Conservation (phyloP, 441 rosid genomes). For the Kokia cookei region DNA sequence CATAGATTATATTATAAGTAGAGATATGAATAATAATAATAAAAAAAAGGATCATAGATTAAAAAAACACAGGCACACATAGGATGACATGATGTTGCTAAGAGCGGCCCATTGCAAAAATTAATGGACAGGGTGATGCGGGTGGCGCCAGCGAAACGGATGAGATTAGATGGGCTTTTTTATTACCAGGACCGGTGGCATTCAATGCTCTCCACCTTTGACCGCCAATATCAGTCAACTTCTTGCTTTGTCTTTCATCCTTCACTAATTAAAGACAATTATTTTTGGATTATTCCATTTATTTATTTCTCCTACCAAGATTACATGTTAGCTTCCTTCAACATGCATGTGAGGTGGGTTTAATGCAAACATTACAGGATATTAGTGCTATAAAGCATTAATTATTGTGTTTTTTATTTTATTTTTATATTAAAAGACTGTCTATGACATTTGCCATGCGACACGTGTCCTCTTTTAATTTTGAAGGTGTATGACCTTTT, state of each 20-base stretch:
- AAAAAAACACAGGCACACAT: too few species aligned
- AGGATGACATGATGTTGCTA: conserved; percentile 2
- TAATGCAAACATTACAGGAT: background rate
- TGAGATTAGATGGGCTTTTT: background rate
- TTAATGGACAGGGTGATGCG: background rate
- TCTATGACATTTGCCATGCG: too few species aligned
- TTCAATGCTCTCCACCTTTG: background rate
- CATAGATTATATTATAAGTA: too few species aligned
- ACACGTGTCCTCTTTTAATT: too few species aligned
- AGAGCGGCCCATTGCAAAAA: background rate
- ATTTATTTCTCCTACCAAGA: background rate
- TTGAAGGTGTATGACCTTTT: too few species aligned
- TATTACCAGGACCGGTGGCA: background rate
- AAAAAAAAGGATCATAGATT: background rate
- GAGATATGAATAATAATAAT: background rate
- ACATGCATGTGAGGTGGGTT: background rate
- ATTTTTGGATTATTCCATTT: background rate
- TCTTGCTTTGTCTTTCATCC: background rate
- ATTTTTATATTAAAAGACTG: too few species aligned
- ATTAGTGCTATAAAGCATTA: background rate
- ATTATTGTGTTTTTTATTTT: background rate
- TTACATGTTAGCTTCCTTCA: background rate
- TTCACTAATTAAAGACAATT: background rate
- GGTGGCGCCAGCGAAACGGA: background rate
- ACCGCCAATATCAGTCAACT: background rate